Base-by-base conservation (phyloP, 2,329 filamentous ascomycete species). In the Ceratocystis destructans region DNA sequence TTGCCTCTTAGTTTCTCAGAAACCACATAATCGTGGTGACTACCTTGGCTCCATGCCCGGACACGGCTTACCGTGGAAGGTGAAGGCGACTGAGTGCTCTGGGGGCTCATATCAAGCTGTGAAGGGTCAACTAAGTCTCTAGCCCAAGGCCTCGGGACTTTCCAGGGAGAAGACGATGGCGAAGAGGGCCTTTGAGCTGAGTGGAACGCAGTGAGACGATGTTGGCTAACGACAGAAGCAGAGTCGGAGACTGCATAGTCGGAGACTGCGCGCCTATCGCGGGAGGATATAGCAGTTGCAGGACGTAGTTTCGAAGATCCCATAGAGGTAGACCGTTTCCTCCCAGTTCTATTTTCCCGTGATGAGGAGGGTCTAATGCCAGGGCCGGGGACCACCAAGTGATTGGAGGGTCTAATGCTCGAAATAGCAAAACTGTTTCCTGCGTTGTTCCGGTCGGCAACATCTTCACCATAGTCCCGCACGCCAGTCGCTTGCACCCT, bases 401-500 rank as follows among this genome's bases (percentile, higher is more conserved):
- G 55, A 5, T 61, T 50, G 7, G 50, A 45, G 5, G 62, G 45
- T 28, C 25, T 50, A 5, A 61, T 55, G 12, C 5, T 22, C n/a
- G 50, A 61, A n/a, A 67, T 67, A 12, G 61, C 53, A 33, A 68
- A 65, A 48, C 59, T 68, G 46, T 76, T 79, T 28, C 75, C 72
- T 3, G 72, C 73, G 59, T 83, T 75, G 68, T 87, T 87, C 44
- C 85, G 77, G 69, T 86, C 83, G 1, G 83, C 84, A 1, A 87
- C 83, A 71, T 86, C 84, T 71, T 87, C 85, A n/a, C 81, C 84
- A 69, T 83, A 86, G 62, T 82, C 79, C 55, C 78, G 77, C 0
- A 76, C 75, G 1, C 82, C 83, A 0, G 80, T 71, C 0, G 82
- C 82, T 65, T 78, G 73, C 2, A 84, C 70, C 17, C 82, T 76